Percentiles rank a stretch among this genome's conserved stretches.
Evolutionary conservation across 139 green algal genomes (phyloP).

Genomic region (Desmodesmus armatus): DNA sequence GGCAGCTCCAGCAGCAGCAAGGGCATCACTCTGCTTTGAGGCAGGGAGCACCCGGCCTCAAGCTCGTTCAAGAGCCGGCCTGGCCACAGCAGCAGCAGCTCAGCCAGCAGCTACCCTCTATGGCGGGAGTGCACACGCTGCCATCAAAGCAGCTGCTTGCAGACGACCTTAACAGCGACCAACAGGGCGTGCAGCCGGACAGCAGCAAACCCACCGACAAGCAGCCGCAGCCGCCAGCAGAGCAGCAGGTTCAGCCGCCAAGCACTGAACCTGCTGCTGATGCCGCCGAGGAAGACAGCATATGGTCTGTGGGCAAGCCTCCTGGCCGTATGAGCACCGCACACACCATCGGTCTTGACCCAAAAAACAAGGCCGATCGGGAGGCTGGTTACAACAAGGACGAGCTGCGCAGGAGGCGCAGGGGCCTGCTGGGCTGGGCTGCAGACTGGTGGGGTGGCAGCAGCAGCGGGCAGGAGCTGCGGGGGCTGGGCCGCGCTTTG

Average conservation of each 20-base stretch:
- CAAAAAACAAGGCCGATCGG: conserved; percentile 27
- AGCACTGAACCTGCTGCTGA: background rate
- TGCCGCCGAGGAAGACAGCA: conserved; percentile 9
- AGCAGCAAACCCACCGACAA: background rate
- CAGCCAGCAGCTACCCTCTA: background rate
- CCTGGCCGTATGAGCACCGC: conserved; percentile 60
- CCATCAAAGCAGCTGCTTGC: background rate
- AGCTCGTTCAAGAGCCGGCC: background rate
- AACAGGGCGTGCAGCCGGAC: conserved; percentile 13
- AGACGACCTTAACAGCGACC: background rate
- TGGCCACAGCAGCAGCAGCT: background rate
- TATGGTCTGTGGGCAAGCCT: conserved; percentile 46
- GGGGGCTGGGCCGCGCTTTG: background rate
- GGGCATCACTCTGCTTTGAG: conserved; percentile 7
- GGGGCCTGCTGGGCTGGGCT: background rate
- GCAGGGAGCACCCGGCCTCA: background rate
- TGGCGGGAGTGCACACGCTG: conserved; percentile 3
- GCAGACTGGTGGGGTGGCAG: background rate
- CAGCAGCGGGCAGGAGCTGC: background rate
- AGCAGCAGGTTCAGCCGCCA: conserved; percentile 12
- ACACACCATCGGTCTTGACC: conserved; percentile 38
- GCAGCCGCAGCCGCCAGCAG: background rate
- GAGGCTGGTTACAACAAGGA: conserved; percentile 37
- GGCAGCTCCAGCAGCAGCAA: conserved; percentile 18
- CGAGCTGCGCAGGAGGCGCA: conserved; percentile 41